phyloP scores from a whole-genome alignment of 148 eudicot species.

The Persicaria tinctoria region DNA sequence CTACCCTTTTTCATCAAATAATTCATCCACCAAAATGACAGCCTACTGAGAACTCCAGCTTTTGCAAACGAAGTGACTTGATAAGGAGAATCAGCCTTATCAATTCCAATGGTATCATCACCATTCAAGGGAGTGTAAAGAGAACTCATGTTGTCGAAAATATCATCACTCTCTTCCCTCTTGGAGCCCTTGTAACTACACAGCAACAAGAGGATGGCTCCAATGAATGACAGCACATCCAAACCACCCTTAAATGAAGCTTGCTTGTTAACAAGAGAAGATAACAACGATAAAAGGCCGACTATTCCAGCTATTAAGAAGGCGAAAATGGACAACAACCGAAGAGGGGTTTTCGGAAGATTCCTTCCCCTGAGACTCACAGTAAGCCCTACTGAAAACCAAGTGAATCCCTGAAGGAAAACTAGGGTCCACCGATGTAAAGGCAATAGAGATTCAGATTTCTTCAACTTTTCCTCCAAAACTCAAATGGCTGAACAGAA shows the following conservation, averaged over 20 bases:
- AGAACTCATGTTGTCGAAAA: constrained; percentile 11
- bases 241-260: constrained; percentile 38
- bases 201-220: constrained; percentile 52
- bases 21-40: constrained; percentile 86
- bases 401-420: constrained; percentile 49
- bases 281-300: constrained; percentile 29
- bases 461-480: constrained; percentile 27
- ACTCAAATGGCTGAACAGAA: constrained; percentile 34
- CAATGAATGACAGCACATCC: constrained; percentile 52
- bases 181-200: constrained; percentile 54
- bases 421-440: constrained; percentile 48
- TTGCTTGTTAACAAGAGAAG: constrained; percentile 27
- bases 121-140: constrained; percentile 48
- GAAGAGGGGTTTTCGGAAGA: constrained; percentile 22
- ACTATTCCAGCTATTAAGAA: constrained; percentile 32
- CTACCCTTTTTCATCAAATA: constrained; percentile 68
- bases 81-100: constrained; percentile 23
- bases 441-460: constrained; percentile 29
- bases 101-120: constrained; percentile 18
- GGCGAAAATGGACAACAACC: constrained; percentile 39
- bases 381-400: constrained; percentile 41
- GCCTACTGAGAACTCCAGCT: constrained; percentile 45
- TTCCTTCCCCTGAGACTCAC: constrained; percentile 35
- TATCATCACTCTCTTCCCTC: constrained; percentile 26
- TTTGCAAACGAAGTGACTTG: constrained; percentile 27